Evolutionary conservation across 768 basidiomycete genomes (phyloP), one percentile per base, ranked within the genome.

Genomic region (Termitomyces sp.): DNA sequence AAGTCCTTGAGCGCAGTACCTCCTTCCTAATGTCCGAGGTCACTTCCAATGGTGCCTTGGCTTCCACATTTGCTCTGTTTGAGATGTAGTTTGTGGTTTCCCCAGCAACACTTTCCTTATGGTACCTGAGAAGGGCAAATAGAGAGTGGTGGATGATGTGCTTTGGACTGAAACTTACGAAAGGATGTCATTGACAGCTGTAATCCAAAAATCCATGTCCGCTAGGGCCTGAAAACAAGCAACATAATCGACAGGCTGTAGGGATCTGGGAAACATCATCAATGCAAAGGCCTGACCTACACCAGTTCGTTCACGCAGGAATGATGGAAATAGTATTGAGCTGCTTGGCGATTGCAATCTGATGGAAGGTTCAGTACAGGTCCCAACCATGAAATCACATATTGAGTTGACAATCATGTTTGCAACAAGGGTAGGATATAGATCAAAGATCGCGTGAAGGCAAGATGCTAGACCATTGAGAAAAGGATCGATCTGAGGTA

Each of bases 61-160:
- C 35, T 33, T 64, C 59, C 13, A 57, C 55, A 30, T 53, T 47
- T 14, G 65, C 61, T 14, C 61, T 55, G 30, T 63, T 53, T 16
- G 56, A 57, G 1, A 67, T 58, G 13, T 67, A 64, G 36, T 57
- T 64, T 12, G 38, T 51, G 2, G 28, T 61, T 28, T 67, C 64
- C 13, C 65, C 66, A 8, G 52, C 63, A 8, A 66, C 26, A 12
- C 62, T 59, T 49, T 67, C 65, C 51, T 67, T 67, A 23, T 64
- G 43, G 47, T 59, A 66, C 16, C 65, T 67, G 13, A 46, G 32
- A 38, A 3, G 18, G 13, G 6, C 5, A 20, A 28, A 46, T 8
- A 26, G 26, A 23, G 23, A 26, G 36, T 28, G 18, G 5, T 18
- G 16, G 7, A 18, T 18, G 10, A 10, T 23, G 23, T 23, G 23